Evolutionary conservation across 2,329 filamentous ascomycete genomes (phyloP).

Genomic region (Colletotrichum higginsianum): DNA sequence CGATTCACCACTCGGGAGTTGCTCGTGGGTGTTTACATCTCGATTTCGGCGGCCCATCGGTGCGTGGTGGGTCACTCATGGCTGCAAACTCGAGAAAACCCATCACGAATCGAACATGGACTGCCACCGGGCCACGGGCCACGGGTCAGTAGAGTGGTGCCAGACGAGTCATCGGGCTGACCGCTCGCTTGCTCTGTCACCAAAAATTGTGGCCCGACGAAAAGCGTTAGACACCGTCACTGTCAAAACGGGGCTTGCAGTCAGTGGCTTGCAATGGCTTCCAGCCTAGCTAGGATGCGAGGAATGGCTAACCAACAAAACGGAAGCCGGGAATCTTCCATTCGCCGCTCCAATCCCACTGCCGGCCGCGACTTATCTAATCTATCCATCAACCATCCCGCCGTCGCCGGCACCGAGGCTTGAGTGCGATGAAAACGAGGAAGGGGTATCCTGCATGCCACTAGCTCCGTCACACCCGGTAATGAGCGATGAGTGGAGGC

Average conservation of each 20-base stretch:
- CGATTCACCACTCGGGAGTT: slow-evolving; percentile 18
- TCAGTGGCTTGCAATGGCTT: slow-evolving; percentile 36
- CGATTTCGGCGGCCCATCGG: slow-evolving; percentile 32
- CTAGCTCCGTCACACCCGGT: slow-evolving; percentile 23
- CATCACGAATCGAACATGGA: slow-evolving; percentile 17
- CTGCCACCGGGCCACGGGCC: neutral
- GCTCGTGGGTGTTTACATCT: slow-evolving; percentile 19
- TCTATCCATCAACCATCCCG: slow-evolving; percentile 3
- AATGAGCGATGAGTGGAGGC: neutral
- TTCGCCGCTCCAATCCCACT: neutral
- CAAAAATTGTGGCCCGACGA: slow-evolving; percentile 23
- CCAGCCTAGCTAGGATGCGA: neutral
- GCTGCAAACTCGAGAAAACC: neutral
- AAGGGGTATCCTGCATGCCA: slow-evolving; percentile 9
- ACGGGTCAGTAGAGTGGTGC: neutral
- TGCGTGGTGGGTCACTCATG: neutral
- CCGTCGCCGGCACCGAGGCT: slow-evolving; percentile 26
- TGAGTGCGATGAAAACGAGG: neutral
- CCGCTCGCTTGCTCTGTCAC: neutral
- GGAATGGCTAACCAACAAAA: neutral
- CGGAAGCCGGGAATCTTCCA: neutral
- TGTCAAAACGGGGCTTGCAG: slow-evolving; percentile 35
- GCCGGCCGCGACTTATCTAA: slow-evolving; percentile 22
- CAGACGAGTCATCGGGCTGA: slow-evolving; percentile 1
- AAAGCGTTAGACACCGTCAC: slow-evolving; percentile 28